Evolutionary conservation across 202 grass and related monocot genomes (phyloP).

Genomic region (Elaeis oleifera): DNA sequence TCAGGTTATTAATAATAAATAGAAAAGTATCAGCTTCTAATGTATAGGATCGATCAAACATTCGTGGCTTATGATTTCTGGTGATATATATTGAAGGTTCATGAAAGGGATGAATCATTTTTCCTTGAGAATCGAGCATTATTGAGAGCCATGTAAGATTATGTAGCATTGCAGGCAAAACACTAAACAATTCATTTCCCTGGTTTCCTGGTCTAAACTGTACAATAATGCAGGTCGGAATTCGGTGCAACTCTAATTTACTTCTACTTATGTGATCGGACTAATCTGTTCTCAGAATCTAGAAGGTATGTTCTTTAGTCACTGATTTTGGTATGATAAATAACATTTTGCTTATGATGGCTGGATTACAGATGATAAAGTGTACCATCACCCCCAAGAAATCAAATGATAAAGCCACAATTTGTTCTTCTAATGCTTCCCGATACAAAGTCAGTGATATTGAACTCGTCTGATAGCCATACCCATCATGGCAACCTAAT

Average conservation of each 20-base stretch:
- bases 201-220: slow-evolving; percentile 2
- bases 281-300: slow-evolving; percentile 24
- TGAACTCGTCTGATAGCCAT: too few relatives aligned
- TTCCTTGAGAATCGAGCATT: slow-evolving; percentile 31
- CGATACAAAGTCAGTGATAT: too few relatives aligned
- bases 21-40: neutral
- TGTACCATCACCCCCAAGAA: too few relatives aligned
- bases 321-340: neutral
- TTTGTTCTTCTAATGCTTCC: too few relatives aligned
- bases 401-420: too few relatives aligned
- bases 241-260: slow-evolving; percentile 32
- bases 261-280: slow-evolving; percentile 39
- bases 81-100: slow-evolving; percentile 24
- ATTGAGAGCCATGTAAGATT: slow-evolving; percentile 33
- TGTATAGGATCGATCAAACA: neutral
- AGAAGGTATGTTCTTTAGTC: slow-evolving; percentile 19
- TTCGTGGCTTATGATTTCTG: neutral
- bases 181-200: neutral
- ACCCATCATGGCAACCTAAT: too few relatives aligned
- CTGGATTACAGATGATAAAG: too few relatives aligned
- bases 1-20: slow-evolving; percentile 23
- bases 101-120: slow-evolving; percentile 32
- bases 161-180: slow-evolving; percentile 3
- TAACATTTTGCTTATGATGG: too few relatives aligned
- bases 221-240: slow-evolving; percentile 30